phyloP scores from a whole-genome alignment of 2,329 filamentous ascomycete species.

The Diplocarpon rosae region DNA sequence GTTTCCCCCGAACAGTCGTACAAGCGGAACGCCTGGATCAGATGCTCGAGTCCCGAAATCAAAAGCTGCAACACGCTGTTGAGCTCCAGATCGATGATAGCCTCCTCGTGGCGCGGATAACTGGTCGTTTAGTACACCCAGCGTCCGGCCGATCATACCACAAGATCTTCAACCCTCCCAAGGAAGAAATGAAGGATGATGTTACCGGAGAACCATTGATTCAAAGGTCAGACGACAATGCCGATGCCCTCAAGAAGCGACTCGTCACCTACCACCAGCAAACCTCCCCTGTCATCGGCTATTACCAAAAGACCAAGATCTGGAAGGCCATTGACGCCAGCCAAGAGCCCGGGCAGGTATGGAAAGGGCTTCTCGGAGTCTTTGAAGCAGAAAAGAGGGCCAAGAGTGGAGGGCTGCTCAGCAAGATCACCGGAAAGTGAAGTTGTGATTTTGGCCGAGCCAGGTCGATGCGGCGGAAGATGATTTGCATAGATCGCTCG shows the following conservation, averaged over 20 bases:
- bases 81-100: slow-evolving; percentile 95
- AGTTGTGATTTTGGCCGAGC: slow-evolving; percentile 1
- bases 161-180: slow-evolving; percentile 97
- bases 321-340: slow-evolving; percentile 93
- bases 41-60: slow-evolving; percentile 70
- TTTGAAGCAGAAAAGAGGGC: slow-evolving; percentile 54
- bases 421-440: slow-evolving; percentile 27
- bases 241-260: slow-evolving; percentile 89
- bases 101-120: slow-evolving; percentile 90
- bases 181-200: slow-evolving; percentile 89
- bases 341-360: slow-evolving; percentile 91
- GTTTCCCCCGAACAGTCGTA: slow-evolving; percentile 91
- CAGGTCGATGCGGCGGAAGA: slow-evolving; percentile 1
- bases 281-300: slow-evolving; percentile 83
- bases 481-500: slow-evolving; percentile 23
- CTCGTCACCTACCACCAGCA: slow-evolving; percentile 88
- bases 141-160: slow-evolving; percentile 95
- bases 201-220: slow-evolving; percentile 92
- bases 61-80: slow-evolving; percentile 86
- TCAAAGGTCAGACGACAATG: slow-evolving; percentile 95
- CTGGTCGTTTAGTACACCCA: slow-evolving; percentile 88
- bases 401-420: slow-evolving; percentile 23
- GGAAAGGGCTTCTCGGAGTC: slow-evolving; percentile 81
- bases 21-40: slow-evolving; percentile 90
- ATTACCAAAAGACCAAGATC: slow-evolving; percentile 96